Evolutionary conservation across 2,329 filamentous ascomycete species (phyloP), one percentile per base, ranked within the genome.

Genomic region (Ophiocordyceps camponoti-floridani): DNA sequence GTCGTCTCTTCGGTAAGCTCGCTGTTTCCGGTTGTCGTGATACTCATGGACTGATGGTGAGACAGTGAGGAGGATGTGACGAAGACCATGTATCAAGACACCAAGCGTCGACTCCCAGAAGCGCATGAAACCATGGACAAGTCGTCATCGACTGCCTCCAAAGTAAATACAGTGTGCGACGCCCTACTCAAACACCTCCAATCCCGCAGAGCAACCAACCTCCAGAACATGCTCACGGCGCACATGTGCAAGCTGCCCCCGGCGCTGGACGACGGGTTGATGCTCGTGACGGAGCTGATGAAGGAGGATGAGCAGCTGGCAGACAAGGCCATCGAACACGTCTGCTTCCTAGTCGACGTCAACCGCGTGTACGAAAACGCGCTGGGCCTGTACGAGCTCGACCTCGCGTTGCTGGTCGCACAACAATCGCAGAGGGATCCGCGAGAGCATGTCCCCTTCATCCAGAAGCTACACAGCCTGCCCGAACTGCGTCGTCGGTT

Each of bases 351-450:
- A 40, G 85, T 88, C 1, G 91, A 98, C 60, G 82, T 93, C 41
- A 93, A 95, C 59, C 79, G 79, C 37, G 74, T 98, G 0, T 98
- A 94, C 55, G 85, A 95, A 49, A 80, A 88, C 48, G 84, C 91
- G 0, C 69, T 98, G 2, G 88, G 88, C 1, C 69, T 96, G 2
- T 98, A 98, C 58, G 80, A 96, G 55, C 74, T 98, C 3, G 86
- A 94, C 11, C 75, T 98, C 8, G 81, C 89, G 4, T 70, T 98
- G 11, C 69, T 95, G 6, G 84, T 98, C 12, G 91, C 91, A 1
- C 91, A 98, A 56, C 88, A 95, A 57, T 91, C 88, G 0, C 91
- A 98, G 62, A 85, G 89, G 57, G 91, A 98, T 54, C 91, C 91
- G 1, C 72, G 87, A 52, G 91, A 98, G 60, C 98, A 98, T 53